phyloP scores from a whole-genome alignment of 2,329 filamentous ascomycete genomes.

The Pseudogymnoascus sp. region DNA sequence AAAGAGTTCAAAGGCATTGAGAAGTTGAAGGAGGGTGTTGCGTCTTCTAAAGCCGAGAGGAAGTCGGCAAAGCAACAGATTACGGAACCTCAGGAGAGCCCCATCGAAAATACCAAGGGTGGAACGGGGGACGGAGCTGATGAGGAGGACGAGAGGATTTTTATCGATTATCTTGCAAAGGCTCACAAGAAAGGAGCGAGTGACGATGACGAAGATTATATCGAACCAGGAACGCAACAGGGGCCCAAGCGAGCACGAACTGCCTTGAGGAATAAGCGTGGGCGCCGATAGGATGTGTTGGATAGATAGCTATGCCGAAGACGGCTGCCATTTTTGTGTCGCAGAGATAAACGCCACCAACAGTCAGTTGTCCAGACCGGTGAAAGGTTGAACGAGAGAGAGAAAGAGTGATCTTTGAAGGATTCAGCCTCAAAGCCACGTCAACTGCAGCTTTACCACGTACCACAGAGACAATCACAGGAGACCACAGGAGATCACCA shows the following conservation, averaged over 20 bases:
- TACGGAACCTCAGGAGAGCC: neutral
- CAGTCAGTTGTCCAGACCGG: neutral
- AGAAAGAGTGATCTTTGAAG: neutral
- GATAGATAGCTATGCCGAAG: neutral
- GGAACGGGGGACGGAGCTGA: neutral
- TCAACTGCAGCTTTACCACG: neutral
- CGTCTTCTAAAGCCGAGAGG: neutral
- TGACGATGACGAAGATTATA: neutral
- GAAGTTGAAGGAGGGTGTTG: neutral
- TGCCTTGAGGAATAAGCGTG: neutral
- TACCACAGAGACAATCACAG: neutral
- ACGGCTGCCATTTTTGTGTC: neutral
- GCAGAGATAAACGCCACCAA: neutral
- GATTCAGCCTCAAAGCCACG: conserved; percentile 1
- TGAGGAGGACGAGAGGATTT: neutral
- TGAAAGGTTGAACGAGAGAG: no score
- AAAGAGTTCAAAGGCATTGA: conserved; percentile 44
- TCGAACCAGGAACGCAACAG: neutral
- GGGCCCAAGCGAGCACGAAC: neutral
- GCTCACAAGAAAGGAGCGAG: neutral
- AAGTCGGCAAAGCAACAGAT: neutral
- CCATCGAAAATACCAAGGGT: neutral
- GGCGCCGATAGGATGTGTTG: neutral
- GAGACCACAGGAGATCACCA: neutral
- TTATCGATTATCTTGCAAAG: neutral